Conservation (phyloP, 148 eudicot species). For the Cornus kousa region DNA sequence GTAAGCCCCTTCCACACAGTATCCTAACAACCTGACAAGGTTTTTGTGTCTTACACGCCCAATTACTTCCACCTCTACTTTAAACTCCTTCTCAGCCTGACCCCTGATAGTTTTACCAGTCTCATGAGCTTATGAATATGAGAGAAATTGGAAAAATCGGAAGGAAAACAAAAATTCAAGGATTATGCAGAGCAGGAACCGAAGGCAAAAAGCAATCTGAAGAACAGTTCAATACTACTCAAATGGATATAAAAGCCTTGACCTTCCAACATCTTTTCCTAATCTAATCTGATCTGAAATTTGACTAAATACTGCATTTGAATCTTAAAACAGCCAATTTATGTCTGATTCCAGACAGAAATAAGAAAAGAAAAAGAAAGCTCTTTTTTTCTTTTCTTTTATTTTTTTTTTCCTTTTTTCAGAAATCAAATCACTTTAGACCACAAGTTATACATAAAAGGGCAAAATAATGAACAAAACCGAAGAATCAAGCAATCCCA, state of each 20-base stretch:
- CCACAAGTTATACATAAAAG: conserved; percentile 37
- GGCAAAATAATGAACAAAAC: conserved; percentile 23
- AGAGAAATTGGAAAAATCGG: neutral
- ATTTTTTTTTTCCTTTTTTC: neutral
- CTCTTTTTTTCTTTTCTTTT: neutral
- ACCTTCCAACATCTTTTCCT: neutral
- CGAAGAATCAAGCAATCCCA: conserved; percentile 8
- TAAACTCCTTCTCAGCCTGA: conserved; percentile 94
- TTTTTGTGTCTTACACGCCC: conserved; percentile 97
- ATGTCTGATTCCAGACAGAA: conserved; percentile 9
- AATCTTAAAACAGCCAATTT: conserved; percentile 2
- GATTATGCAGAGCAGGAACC: neutral
- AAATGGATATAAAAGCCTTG: neutral
- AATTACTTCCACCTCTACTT: conserved; percentile 91
- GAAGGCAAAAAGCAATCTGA: conserved; percentile 4
- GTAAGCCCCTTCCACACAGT: conserved; percentile 94
- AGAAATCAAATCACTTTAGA: conserved; percentile 36
- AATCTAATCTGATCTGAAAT: neutral
- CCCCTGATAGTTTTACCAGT: conserved; percentile 57
- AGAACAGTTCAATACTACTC: conserved; percentile 13
- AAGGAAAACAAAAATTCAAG: neutral
- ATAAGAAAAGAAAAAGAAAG: conserved; percentile 24
- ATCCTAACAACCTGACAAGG: conserved; percentile 89
- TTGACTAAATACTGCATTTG: neutral
- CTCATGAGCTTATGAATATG: conserved; percentile 18